Evolutionary conservation across 805 yeast species (phyloP).

Genomic region (Clavispora phyllophila): DNA sequence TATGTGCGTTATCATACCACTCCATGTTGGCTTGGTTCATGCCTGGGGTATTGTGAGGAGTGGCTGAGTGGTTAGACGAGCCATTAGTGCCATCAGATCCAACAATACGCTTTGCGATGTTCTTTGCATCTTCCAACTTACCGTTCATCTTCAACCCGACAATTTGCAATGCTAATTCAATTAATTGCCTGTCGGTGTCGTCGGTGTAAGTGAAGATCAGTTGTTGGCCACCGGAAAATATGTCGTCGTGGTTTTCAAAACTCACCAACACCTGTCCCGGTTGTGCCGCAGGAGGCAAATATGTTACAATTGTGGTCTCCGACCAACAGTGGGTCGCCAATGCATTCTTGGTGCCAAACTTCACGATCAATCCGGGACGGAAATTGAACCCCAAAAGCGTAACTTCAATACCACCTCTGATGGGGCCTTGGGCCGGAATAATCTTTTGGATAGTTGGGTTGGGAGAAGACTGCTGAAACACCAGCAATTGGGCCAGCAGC

Average conservation of each 20-base stretch:
- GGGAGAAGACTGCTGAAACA: slow-evolving; percentile 3
- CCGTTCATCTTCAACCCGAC: slow-evolving; percentile 98
- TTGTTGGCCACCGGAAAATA: slow-evolving; percentile 32
- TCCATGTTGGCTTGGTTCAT: slow-evolving; percentile 24
- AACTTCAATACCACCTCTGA: slow-evolving; percentile 94
- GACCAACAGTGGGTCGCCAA: slow-evolving; percentile 95
- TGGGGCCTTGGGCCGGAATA: slow-evolving; percentile 93
- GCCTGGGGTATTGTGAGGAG: slow-evolving; percentile 9
- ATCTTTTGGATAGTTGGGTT: slow-evolving; percentile 60
- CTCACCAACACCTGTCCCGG: slow-evolving; percentile 92
- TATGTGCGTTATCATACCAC: slow-evolving; percentile 52
- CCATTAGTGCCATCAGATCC: slow-evolving; percentile 45
- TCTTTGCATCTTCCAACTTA: slow-evolving; percentile 87
- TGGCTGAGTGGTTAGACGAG: slow-evolving; percentile 16
- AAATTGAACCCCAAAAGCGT: slow-evolving; percentile 86
- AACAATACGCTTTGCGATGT: slow-evolving; percentile 86
- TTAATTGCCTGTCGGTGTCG: slow-evolving; percentile 90
- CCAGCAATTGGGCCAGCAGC: slow-evolving; percentile 13
- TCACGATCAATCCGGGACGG: slow-evolving; percentile 74
- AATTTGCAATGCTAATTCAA: slow-evolving; percentile 92
- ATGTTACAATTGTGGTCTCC: slow-evolving; percentile 87
- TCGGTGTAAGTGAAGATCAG: slow-evolving; percentile 87
- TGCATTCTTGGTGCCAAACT: slow-evolving; percentile 79
- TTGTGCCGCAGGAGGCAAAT: slow-evolving; percentile 82
- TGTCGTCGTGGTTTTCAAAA: slow-evolving; percentile 51